Base-by-base conservation (phyloP, 495 filamentous ascomycete species). In the Neurospora discreta region DNA sequence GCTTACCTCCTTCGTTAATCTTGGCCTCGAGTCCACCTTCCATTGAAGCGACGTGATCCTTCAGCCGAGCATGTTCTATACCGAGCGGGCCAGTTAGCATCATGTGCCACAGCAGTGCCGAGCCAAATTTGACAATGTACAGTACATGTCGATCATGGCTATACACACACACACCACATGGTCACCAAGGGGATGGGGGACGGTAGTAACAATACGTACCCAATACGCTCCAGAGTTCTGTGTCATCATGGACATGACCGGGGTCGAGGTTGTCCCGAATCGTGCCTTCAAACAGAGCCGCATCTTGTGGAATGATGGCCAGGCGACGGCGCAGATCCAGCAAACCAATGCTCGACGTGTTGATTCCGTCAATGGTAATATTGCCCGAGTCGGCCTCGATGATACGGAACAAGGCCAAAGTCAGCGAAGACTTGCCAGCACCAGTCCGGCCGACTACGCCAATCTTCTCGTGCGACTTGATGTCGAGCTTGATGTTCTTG, bases 221-320 rank as follows among this genome's bases (percentile, higher is more conserved):
- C 68, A 99, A 86, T 44, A 97, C 96, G 76, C 92, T 94, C 96
- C 96, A 99, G 18, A 99, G 88, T 78, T 98, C 96, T 13, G 94
- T 97, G 79, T 99, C 96, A 80, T 97, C 95, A 78, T 98, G 95
- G 69, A 94, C 93, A 81, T 96, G 91, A 42, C 91, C 92, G 41
- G 96, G 96, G 78, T 99, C 96, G 42, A 99, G 87, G 79, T 99
- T 99, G 81, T 98, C 96, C 76, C 96, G 88, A 74, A 99, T 86
- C 20, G 94, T 95, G 65, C 96, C 96, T 84, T 98, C 93, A 77
- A 99, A 99, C 76, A 99, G 88, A 76, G 95, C 94, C 68, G 96
- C 94, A 83, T 99, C 96, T 78, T 99, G 96, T 23, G 96, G 96
- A 75, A 99, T 99, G 80, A 99, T 99, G 52, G 96, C 94, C 43